These are phyloP conservation scores for Porogramme epimiltina DNA, from an alignment of 1,284 basidiomycete genomes.

Conservation along the genomic window DNA sequence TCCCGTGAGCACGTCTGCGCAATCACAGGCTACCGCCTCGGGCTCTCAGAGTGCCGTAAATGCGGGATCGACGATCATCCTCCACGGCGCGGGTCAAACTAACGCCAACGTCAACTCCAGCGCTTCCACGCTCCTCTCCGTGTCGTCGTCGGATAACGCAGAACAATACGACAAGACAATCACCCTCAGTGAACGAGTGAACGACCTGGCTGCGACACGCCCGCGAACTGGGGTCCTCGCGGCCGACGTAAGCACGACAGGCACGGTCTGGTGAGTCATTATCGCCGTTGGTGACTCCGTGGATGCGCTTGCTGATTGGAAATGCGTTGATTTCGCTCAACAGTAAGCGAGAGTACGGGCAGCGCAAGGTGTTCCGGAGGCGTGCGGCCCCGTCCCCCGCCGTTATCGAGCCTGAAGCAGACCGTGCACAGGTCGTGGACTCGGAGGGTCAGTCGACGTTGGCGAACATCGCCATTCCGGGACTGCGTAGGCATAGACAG, in stretches of 20 bases:
- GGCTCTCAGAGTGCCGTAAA: background rate
- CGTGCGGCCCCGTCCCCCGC: background rate
- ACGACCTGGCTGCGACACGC: background rate
- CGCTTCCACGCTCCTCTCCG: background rate
- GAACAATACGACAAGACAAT: background rate
- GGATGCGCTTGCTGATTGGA: background rate
- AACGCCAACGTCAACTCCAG: background rate
- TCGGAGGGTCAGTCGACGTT: background rate
- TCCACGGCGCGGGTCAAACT: background rate
- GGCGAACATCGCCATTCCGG: constrained; percentile 6
- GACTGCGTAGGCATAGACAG: constrained; percentile 9
- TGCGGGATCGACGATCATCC: constrained; percentile 37
- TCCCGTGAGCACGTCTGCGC: constrained; percentile 39
- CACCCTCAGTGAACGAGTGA: background rate
- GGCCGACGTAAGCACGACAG: background rate
- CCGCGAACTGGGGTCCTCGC: constrained; percentile 4
- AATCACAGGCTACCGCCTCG: constrained; percentile 43
- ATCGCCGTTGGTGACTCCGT: background rate
- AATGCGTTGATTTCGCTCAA: background rate
- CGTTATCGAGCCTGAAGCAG: background rate
- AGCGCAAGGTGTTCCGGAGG: constrained; percentile 5
- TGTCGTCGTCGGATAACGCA: too few relatives aligned
- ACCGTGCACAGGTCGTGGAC: background rate
- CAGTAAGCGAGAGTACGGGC: constrained; percentile 7
- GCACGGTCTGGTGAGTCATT: constrained; percentile 16